phyloP scores from a whole-genome alignment of 2,329 filamentous ascomycete species.

The Curvularia sp. region DNA sequence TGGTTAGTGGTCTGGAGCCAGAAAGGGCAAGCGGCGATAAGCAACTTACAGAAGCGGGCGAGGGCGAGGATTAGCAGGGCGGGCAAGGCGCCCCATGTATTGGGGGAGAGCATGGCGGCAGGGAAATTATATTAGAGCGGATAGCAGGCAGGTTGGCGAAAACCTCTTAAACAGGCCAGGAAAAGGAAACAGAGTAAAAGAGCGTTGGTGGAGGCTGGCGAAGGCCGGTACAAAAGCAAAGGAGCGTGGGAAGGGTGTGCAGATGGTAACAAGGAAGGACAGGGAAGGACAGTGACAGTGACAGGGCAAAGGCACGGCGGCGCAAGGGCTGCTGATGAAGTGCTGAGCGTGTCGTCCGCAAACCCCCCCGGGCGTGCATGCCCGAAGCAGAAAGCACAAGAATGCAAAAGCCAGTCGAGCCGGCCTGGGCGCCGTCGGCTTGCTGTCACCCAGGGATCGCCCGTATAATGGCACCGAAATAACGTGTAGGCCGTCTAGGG shows the following conservation, averaged over 20 bases:
- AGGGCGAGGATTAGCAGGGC: constrained; percentile 41
- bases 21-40: neutral
- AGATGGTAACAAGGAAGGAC: too few relatives aligned
- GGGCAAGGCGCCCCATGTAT: constrained; percentile 35
- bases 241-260: constrained; percentile 5
- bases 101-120: constrained; percentile 28
- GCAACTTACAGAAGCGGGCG: constrained; percentile 42
- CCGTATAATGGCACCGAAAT: constrained; percentile 31
- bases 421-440: constrained; percentile 16
- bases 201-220: constrained; percentile 19
- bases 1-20: neutral
- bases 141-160: constrained; percentile 26
- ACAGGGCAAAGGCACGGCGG: neutral
- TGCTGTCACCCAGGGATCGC: constrained; percentile 18
- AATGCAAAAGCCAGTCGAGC: constrained; percentile 22
- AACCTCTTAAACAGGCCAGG: constrained; percentile 9
- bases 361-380: constrained; percentile 18
- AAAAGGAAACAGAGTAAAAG: constrained; percentile 27
- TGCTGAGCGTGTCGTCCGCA: constrained; percentile 16
- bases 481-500: neutral
- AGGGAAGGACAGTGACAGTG: too few relatives aligned
- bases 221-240: constrained; percentile 17
- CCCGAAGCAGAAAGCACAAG: constrained; percentile 21
- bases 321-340: constrained; percentile 16
- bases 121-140: constrained; percentile 27